Percentiles rank a stretch among this genome's conserved stretches.
These are phyloP conservation scores for Aureobasidium uvarum DNA, from an alignment of 2,329 filamentous ascomycete genomes.

Conservation along the genomic window DNA sequence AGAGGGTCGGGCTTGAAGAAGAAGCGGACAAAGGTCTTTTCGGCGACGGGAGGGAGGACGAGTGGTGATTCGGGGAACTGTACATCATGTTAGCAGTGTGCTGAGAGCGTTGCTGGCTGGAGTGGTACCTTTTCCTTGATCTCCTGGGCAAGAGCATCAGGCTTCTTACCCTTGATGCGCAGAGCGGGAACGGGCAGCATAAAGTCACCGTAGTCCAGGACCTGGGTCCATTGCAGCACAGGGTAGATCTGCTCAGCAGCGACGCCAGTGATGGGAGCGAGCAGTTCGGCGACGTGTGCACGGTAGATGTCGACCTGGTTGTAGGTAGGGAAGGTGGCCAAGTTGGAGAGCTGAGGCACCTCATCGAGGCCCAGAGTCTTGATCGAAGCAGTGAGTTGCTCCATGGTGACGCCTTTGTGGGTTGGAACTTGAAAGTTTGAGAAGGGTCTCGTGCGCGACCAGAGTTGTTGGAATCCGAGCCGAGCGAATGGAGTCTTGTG, in stretches of 20 bases:
- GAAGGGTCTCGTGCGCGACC: neutral
- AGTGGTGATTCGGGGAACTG: conserved; percentile 73
- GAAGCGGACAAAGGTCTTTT: conserved; percentile 71
- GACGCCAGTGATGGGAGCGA: conserved; percentile 68
- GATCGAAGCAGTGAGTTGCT: conserved; percentile 41
- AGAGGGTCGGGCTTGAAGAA: conserved; percentile 73
- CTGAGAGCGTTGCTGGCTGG: neutral
- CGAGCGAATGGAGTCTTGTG: neutral
- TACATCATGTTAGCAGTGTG: neutral
- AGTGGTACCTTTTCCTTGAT: conserved; percentile 49
- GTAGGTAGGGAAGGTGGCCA: conserved; percentile 57
- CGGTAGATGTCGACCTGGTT: conserved; percentile 81
- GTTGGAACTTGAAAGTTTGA: neutral
- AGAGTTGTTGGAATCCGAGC: neutral
- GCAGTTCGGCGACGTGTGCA: conserved; percentile 67
- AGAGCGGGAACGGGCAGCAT: conserved; percentile 77
- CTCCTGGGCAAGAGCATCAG: conserved; percentile 56
- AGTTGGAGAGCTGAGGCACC: conserved; percentile 43
- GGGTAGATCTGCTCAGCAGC: conserved; percentile 70
- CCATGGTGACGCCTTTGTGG: conserved; percentile 29
- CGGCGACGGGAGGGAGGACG: conserved; percentile 65
- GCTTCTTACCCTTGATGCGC: conserved; percentile 65
- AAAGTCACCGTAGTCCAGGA: conserved; percentile 79
- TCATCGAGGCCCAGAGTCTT: conserved; percentile 41
- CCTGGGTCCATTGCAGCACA: conserved; percentile 73